Conservation (phyloP, 768 basidiomycete species). For the Pleurotus giganteus region DNA sequence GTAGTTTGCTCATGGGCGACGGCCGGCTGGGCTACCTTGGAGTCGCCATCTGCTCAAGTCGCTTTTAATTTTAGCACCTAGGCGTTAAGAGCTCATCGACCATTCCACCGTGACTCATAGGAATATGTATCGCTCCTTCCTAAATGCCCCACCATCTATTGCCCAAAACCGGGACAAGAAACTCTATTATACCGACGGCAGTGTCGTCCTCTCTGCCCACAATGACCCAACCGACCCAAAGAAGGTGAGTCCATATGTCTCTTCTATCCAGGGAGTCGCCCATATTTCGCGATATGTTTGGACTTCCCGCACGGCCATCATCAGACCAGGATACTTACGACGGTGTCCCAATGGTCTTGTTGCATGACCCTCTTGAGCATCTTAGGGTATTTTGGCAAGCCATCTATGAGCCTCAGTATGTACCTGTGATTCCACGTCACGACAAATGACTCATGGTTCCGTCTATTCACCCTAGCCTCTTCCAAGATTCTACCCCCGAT, state of each 20-base stretch:
- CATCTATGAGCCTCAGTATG: slow-evolving; percentile 4
- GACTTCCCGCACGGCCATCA: slow-evolving; percentile 1
- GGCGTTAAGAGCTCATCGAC: too few species aligned
- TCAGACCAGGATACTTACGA: slow-evolving; percentile 7
- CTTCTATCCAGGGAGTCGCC: slow-evolving; percentile 10
- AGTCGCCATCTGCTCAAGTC: too few species aligned
- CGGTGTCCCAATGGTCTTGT: slow-evolving; percentile 12
- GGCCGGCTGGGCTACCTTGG: too few species aligned
- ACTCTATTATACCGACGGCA: slow-evolving; percentile 13
- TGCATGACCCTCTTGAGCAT: slow-evolving; percentile 11
- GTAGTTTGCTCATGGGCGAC: too few species aligned
- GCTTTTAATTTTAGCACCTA: too few species aligned
- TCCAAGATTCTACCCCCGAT: not conserved
- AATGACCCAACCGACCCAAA: slow-evolving; percentile 2
- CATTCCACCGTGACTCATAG: too few species aligned
- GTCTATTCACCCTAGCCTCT: too few species aligned
- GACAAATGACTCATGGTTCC: too few species aligned
- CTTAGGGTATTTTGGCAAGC: slow-evolving; percentile 7
- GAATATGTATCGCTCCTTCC: too few species aligned
- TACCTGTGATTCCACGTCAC: too few species aligned
- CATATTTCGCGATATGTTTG: slow-evolving; percentile 13
- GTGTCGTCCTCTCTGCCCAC: slow-evolving; percentile 8
- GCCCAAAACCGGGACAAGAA: not conserved
- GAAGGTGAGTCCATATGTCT: slow-evolving; percentile 9
- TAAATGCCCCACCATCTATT: too few species aligned